Evolutionary conservation across 2,329 filamentous ascomycete genomes (phyloP), one percentile per base, ranked within the genome.

Genomic region (Ceratocystis lukuohia): DNA sequence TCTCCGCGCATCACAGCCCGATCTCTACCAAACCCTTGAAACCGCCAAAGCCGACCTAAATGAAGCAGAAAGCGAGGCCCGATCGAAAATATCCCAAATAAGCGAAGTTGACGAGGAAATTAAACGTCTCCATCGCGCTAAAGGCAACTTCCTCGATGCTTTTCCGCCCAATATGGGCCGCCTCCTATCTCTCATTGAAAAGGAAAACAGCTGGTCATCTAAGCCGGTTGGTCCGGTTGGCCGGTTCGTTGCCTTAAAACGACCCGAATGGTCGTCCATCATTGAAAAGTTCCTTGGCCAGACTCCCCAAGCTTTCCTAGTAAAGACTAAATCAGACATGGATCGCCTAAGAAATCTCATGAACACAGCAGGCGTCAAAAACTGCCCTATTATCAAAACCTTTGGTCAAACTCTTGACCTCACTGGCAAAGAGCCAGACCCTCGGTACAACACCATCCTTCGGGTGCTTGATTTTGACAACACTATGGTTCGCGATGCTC

Each of bases 181-280:
- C 1, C 81, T 96, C 2, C 76, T 95, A 5, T 79, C 76, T 65
- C 81, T 81, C n/a, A 89, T 97, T 68, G 80, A 84, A 5, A 77
- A 79, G n/a, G 89, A 96, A 67, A 74, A 69, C 1, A 80, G 85
- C 0, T 97, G 95, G 72, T 77, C 79, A 28, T 77, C 82, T 56
- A 86, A 82, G 69, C 94, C 94, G 1, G 79, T 97, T 44, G 94
- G 94, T 0, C 94, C 94, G 0, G 79, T 97, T 15, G 94, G 92
- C 37, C 79, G 85, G 28, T 83, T 94, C 71, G 81, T 99, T 64
- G 86, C 85, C 70, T 78, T 99, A 28, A 77, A 85, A 45, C 86
- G 93, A 70, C 88, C 89, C 0, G 81, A 89, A 71, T 99, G 94
- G 94, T 88, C 87, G 1, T 82, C 84, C 0, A 85, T 96, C 56